Base-by-base conservation (phyloP, 257 asterid genomes). In the Penstemon newberryi region DNA sequence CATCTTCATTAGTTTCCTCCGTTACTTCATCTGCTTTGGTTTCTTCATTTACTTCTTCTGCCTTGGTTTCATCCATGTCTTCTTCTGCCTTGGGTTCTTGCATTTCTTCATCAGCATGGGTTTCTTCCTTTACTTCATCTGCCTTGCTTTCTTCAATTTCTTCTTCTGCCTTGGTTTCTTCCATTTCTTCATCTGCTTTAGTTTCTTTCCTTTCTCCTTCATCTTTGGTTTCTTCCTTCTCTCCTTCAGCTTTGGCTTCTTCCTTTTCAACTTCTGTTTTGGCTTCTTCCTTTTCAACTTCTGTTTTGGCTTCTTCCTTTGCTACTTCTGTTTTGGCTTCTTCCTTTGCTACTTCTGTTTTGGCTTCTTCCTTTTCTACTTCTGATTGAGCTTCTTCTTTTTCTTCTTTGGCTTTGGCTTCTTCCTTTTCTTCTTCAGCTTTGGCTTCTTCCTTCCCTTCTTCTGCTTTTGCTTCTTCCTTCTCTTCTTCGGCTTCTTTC, bases 21-120 rank as follows among this genome's bases (percentile, higher is more conserved):
- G 40, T 37, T 25, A n/a, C 63, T 40, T 39, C 72, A 5, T 61
- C 37, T 0, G 5, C 8, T 41, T 8, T 41, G 13, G 8, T 58
- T 15, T 75, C 77, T 56, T 73, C 66, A 51, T 76, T 75, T 56
- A 70, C 80, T 39, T 8, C 69, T 12, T 69, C 75, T 54, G 37
- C 69, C 37, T 67, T 75, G 39, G 39, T 15, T 36, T 67, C 33
- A 53, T 76, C 83, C 54, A 49, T 78, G 44, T 50, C 66, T 5
- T 10, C 67, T 25, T 56, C 65, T 58, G 12, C 70, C 33, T 60
- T 75, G 39, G 51, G 33, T 15, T 67, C 60, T 65, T 63, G 59
- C 74, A 40, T 65, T 51, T 57, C 40, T 58, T 19, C 57, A 36
- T 8, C 68, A 6, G 4, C 70, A 54, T 59, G 70, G n/a, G 9